Conservation (phyloP, 1,284 basidiomycete genomes). For the Serendipita sp. region DNA sequence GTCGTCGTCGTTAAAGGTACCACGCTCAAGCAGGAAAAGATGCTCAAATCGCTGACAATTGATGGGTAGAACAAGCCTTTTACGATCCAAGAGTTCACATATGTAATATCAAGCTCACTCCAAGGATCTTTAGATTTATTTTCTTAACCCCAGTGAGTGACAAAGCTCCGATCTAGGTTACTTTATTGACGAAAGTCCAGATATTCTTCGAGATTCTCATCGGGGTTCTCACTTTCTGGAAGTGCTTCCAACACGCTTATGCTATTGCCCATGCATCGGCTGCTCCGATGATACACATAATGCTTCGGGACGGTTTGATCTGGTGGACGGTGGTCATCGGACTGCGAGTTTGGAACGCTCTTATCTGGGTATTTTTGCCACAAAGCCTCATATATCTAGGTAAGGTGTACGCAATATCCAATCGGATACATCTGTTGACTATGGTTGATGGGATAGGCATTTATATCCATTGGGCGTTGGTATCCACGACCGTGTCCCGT, state of each 20-base stretch:
- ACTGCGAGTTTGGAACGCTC: not conserved
- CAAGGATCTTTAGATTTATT: not conserved
- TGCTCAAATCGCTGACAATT: not conserved
- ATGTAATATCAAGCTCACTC: not conserved
- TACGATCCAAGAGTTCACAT: not conserved
- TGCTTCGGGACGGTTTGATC: not conserved
- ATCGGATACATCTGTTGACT: not conserved
- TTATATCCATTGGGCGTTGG: not conserved
- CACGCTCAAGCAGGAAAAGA: not conserved
- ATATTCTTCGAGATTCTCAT: not conserved
- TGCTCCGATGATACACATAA: not conserved
- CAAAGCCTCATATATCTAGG: not conserved
- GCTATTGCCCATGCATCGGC: not conserved
- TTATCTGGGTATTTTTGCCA: constrained; percentile 1
- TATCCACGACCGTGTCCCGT: not conserved
- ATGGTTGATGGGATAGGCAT: not conserved
- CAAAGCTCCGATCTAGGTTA: too few relatives aligned
- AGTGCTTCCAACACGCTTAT: not conserved
- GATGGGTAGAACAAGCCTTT: not conserved
- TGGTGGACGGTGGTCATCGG: not conserved
- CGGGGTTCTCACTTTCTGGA: constrained; percentile 2
- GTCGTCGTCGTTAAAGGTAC: not conserved
- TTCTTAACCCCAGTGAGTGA: not conserved
- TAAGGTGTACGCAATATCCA: not conserved
- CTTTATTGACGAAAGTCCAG: too few relatives aligned